phyloP scores from a whole-genome alignment of 139 green algal genomes.

The Chlorella sp. region DNA sequence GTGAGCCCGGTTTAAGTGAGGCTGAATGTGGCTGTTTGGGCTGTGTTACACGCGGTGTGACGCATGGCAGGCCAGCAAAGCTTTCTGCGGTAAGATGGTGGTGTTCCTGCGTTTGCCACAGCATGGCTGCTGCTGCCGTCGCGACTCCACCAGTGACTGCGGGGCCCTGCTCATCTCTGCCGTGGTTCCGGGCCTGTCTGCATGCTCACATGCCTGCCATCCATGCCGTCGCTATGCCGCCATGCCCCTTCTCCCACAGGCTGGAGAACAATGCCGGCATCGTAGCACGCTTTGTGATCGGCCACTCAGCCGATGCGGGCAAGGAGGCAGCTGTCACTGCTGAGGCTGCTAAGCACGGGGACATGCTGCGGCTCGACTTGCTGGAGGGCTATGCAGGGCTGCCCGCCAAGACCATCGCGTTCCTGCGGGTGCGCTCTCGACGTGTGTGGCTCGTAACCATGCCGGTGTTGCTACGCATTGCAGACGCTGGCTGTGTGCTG shows the following conservation, averaged over 20 bases:
- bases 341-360: conserved; percentile 50
- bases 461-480: no score
- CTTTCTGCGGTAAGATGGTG: no score
- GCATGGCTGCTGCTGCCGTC: no score
- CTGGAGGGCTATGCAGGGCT: conserved; percentile 73
- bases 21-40: not conserved
- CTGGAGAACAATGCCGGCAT: conserved; percentile 53
- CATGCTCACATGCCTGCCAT: not conserved
- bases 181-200: not conserved
- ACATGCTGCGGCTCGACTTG: conserved; percentile 62
- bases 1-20: not conserved
- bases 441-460: no score
- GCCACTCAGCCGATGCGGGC: conserved; percentile 36
- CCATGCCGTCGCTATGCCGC: no score
- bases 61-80: no score
- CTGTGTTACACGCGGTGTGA: no score
- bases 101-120: no score
- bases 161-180: no score
- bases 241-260: not conserved
- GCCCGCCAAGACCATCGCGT: conserved; percentile 72
- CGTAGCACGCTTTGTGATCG: conserved; percentile 70
- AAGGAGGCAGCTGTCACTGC: conserved; percentile 41
- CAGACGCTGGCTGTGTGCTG: no score
- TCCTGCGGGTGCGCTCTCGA: conserved; percentile 42
- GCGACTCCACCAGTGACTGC: no score